Evolutionary conservation across 352 stramenopile species (phyloP).

Genomic region (Pythium brachiatum): DNA sequence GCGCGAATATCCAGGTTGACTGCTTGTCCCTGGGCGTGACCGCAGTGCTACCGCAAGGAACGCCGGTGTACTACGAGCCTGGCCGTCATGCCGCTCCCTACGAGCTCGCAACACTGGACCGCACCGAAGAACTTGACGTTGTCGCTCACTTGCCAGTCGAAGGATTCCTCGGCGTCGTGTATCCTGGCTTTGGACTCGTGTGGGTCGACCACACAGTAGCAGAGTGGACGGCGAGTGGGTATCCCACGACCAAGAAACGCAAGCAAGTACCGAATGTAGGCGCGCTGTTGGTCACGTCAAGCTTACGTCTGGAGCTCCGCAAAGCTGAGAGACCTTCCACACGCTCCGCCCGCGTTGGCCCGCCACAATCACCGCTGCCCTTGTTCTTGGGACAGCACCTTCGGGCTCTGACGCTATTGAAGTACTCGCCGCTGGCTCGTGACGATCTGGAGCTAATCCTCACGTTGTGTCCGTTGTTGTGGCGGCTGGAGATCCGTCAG

Average conservation of each 20-base stretch:
- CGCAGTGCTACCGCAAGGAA: background rate
- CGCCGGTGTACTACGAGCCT: slow-evolving; percentile 4
- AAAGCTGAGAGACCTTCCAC: too few relatives aligned
- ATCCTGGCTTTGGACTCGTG: slow-evolving; percentile 4
- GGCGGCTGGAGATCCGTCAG: background rate
- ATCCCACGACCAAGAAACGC: background rate
- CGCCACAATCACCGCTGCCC: background rate
- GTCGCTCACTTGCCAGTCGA: background rate
- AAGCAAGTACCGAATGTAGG: background rate
- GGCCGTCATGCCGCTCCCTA: background rate
- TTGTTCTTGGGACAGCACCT: slow-evolving; percentile 8
- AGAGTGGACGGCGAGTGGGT: background rate
- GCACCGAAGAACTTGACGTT: slow-evolving; percentile 6
- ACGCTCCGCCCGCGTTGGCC: too few relatives aligned
- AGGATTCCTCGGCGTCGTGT: background rate
- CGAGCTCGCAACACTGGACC: background rate
- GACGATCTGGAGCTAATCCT: slow-evolving; percentile 3
- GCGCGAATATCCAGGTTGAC: background rate
- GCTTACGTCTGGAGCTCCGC: background rate
- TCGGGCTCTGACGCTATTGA: background rate
- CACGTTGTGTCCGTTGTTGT: background rate
- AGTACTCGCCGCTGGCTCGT: background rate
- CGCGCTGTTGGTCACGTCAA: background rate
- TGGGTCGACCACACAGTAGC: background rate
- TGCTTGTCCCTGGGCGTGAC: slow-evolving; percentile 4